A percentile compares a stretch with the other conserved stretches of the same genome.
phyloP scores from a whole-genome alignment of 2,329 filamentous ascomycete species.

The Stagonosporopsis chrysanthemi region DNA sequence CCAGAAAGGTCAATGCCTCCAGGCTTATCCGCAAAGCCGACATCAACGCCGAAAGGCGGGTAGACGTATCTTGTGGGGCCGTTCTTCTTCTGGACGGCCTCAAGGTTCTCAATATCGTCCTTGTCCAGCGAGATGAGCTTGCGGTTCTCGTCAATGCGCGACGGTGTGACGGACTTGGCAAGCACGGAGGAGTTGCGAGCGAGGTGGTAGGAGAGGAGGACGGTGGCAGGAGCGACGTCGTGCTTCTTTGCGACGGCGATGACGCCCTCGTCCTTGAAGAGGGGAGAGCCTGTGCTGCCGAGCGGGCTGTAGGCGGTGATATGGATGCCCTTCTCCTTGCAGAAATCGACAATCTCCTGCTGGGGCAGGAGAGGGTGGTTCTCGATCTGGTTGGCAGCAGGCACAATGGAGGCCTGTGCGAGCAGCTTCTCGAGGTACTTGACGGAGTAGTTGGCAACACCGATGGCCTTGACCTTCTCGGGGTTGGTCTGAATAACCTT shows the following conservation, averaged over 20 bases:
- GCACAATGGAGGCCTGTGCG: constrained; percentile 67
- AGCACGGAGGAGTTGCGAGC: constrained; percentile 74
- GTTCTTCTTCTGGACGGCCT: constrained; percentile 56
- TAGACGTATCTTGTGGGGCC: constrained; percentile 58
- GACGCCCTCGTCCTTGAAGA: constrained; percentile 58
- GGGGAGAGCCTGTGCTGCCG: constrained; percentile 57
- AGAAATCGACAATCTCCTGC: constrained; percentile 74
- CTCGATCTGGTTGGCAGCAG: constrained; percentile 76
- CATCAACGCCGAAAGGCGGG: constrained; percentile 58
- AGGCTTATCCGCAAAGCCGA: constrained; percentile 59
- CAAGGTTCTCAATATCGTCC: constrained; percentile 65
- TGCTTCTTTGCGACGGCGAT: constrained; percentile 60
- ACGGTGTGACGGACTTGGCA: constrained; percentile 74
- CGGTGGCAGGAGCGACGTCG: constrained; percentile 58
- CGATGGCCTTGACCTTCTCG: constrained; percentile 59
- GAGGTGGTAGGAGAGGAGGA: constrained; percentile 76
- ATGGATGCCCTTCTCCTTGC: constrained; percentile 72
- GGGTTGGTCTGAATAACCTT: constrained; percentile 58
- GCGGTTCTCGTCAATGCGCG: constrained; percentile 74
- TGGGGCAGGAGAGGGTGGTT: constrained; percentile 76
- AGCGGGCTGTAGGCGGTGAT: constrained; percentile 72
- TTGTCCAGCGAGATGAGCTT: constrained; percentile 70
- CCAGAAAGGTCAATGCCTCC: constrained; percentile 47
- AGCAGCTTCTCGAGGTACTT: constrained; percentile 60
- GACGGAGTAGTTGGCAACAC: constrained; percentile 59